phyloP scores from a whole-genome alignment of 345 rosid genomes.

The Moringa oleifera region DNA sequence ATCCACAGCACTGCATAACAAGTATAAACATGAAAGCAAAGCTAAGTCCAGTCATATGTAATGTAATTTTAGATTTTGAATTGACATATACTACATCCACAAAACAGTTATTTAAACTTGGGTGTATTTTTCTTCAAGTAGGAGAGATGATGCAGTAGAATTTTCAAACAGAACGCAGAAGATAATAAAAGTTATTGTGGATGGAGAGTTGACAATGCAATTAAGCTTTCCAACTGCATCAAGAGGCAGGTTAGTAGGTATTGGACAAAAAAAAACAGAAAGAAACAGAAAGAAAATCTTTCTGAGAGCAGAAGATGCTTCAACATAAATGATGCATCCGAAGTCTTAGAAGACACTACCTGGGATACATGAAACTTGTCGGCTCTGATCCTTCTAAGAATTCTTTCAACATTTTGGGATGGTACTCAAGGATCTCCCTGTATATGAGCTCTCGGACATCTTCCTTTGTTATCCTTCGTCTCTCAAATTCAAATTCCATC shows the following conservation, averaged over 20 bases:
- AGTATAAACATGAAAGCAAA: too few species aligned
- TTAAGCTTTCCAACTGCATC: not conserved
- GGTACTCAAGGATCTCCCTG: conserved; percentile 88
- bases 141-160: too few species aligned
- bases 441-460: conserved; percentile 92
- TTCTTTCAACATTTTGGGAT: conserved; percentile 93
- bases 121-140: too few species aligned
- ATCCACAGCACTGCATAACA: conserved; percentile 78
- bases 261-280: too few species aligned
- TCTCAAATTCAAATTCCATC: conserved; percentile 96
- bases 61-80: too few species aligned
- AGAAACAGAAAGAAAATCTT: too few species aligned
- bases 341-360: conserved; percentile 35
- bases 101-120: too few species aligned
- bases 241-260: not conserved
- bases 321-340: not conserved
- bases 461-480: conserved; percentile 92
- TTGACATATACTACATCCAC: not conserved
- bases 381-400: conserved; percentile 88
- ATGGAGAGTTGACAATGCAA: not conserved
- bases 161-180: not conserved
- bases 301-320: not conserved
- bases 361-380: conserved; percentile 91
- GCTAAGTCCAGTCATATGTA: not conserved
- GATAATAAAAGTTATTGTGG: too few species aligned